Conservation (phyloP, 768 basidiomycete species). For the Xerocomus spinulosus region DNA sequence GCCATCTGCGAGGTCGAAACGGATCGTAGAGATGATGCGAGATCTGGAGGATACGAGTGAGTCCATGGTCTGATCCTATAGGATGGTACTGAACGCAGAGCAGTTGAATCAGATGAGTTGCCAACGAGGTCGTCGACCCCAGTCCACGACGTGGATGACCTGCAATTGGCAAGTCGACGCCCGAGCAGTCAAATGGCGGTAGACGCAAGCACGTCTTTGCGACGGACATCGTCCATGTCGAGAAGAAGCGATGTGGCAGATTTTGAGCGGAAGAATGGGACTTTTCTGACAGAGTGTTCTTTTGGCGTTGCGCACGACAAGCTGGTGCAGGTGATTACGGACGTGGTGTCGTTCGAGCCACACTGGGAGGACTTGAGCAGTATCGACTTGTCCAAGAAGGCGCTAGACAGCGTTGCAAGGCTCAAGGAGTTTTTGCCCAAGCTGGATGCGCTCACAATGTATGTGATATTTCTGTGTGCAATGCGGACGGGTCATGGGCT, state of each 20-base stretch:
- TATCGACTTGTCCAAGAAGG: slow-evolving; percentile 66
- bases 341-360: slow-evolving; percentile 91
- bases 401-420: slow-evolving; percentile 60
- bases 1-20: slow-evolving; percentile 68
- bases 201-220: slow-evolving; percentile 27
- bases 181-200: slow-evolving; percentile 32
- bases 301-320: slow-evolving; percentile 92
- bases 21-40: slow-evolving; percentile 78
- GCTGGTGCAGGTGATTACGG: slow-evolving; percentile 88
- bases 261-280: slow-evolving; percentile 42
- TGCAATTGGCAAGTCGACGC: slow-evolving; percentile 43
- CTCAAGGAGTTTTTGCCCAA: slow-evolving; percentile 87
- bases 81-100: slow-evolving; percentile 1
- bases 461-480: slow-evolving; percentile 31
- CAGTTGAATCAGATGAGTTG: slow-evolving; percentile 42
- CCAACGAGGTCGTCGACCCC: slow-evolving; percentile 53
- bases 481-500: slow-evolving; percentile 2
- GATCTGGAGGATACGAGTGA: slow-evolving; percentile 66
- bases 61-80: slow-evolving; percentile 30
- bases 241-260: slow-evolving; percentile 36
- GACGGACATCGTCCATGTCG: slow-evolving; percentile 44
- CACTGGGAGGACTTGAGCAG: slow-evolving; percentile 79
- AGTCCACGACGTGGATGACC: slow-evolving; percentile 41
- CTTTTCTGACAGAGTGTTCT: slow-evolving; percentile 93
- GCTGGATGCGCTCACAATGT: slow-evolving; percentile 75